Evolutionary conservation across 805 yeast species (phyloP).

Genomic region (Ascoidea tarda): DNA sequence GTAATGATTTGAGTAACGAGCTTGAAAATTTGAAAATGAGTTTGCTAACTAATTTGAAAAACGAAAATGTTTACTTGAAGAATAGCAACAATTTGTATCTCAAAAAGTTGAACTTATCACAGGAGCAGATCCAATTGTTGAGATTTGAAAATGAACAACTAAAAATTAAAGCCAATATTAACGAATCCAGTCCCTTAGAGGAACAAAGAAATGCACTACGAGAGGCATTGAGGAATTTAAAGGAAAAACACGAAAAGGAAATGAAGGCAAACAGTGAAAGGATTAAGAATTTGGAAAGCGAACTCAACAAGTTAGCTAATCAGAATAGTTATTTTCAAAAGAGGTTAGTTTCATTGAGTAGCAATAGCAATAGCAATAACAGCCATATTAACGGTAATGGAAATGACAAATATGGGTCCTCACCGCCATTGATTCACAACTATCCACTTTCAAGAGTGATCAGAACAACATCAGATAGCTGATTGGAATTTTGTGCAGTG

Average conservation of each 20-base stretch:
- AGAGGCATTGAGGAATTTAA: slow-evolving; percentile 17
- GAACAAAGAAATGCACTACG: slow-evolving; percentile 18
- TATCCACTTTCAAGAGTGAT: not conserved
- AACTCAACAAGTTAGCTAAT: slow-evolving; percentile 11
- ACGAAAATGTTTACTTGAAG: slow-evolving; percentile 22
- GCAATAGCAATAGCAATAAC: no score
- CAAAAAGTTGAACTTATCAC: slow-evolving; percentile 12
- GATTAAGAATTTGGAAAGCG: slow-evolving; percentile 13
- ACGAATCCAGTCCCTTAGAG: slow-evolving; percentile 10
- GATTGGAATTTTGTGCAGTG: not conserved
- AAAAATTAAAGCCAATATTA: slow-evolving; percentile 20
- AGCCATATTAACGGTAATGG: not conserved
- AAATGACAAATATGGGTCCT: no score
- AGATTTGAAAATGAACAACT: slow-evolving; percentile 18
- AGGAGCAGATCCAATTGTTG: slow-evolving; percentile 16
- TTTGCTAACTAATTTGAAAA: slow-evolving; percentile 32
- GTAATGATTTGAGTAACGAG: slow-evolving; percentile 25
- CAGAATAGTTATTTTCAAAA: slow-evolving; percentile 5
- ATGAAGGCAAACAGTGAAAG: slow-evolving; percentile 14
- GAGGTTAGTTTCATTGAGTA: not conserved
- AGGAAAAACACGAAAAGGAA: slow-evolving; percentile 16
- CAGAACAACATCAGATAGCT: not conserved
- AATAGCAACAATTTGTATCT: slow-evolving; percentile 9
- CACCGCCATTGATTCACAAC: not conserved
- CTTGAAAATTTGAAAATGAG: slow-evolving; percentile 27